Base-by-base conservation (phyloP, 2,329 filamentous ascomycete genomes). In the Daldinia sp. region DNA sequence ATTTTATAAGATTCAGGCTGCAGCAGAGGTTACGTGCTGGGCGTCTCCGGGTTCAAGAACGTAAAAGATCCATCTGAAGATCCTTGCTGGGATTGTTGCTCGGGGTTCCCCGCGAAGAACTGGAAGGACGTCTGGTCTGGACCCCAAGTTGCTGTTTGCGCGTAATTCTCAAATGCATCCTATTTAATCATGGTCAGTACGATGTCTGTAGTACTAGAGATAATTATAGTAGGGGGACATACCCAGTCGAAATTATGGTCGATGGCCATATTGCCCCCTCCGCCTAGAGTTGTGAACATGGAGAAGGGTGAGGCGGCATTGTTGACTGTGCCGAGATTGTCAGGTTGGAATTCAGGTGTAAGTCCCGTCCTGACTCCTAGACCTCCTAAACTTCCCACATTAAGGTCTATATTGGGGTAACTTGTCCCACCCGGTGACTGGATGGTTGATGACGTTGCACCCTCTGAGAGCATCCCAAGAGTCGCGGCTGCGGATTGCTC, bases 171-270 rank as follows among this genome's bases (percentile, higher is more conserved):
- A 54, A 89, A 85, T 12, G 85, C 83, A 48, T 84, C 83, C 87
- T 89, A 59, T 39, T 54, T 37, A 42, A 28, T 9, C 18, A 61
- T 3, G 9, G 70, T 80, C 67, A 82, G 78, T 62, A 63, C 65
- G 13, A 18, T 44, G 4, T 23, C 53, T 48, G 41, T 10, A 30
- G 44, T 39, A 12, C 10, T 37, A 41, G 15, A 59, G 10, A 23
- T 20, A 28, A 28, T 20, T 37, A 39, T 18, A 10, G 13, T 26
- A 7, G 13, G 41, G 41, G 9, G 30, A 74, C 86, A 77, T 82
- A 88, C 87, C 87, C 87, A 89, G 78, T 89, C 86, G 74, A 89
- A 87, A 55, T 85, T 87, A 48, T 81, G 78, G 37, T 81, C 80
- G 56, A 88, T 79, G 41, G 86, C 85, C 74, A 84, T 81, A 67